Percentiles rank a stretch among this genome's conserved stretches.
These are phyloP conservation scores for Heteromeles arbutifolia DNA, from an alignment of 306 rosid species.

Conservation along the genomic window DNA sequence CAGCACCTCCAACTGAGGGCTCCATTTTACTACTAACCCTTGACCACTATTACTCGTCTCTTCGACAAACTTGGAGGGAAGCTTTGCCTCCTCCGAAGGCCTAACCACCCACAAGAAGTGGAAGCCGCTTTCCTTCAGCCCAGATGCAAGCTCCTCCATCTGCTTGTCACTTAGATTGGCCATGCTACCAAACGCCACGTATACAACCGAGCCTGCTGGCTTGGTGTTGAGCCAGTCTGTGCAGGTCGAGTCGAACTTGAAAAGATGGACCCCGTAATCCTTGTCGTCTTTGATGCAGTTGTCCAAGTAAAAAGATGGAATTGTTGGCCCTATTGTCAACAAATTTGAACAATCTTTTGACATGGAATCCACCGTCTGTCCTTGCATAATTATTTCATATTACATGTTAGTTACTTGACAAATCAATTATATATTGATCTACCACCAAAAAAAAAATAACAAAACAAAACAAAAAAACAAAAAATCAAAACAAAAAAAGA, in stretches of 20 bases:
- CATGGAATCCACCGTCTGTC: slow-evolving; percentile 47
- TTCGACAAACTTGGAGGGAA: slow-evolving; percentile 17
- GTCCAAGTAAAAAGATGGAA: slow-evolving; percentile 47
- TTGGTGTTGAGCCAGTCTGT: slow-evolving; percentile 40
- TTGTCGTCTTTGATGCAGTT: slow-evolving; percentile 32
- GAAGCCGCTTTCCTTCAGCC: slow-evolving; percentile 24
- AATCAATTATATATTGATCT: too few species aligned
- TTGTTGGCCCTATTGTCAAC: slow-evolving; percentile 55
- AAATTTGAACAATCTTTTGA: slow-evolving; percentile 33
- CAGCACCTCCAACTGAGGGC: slow-evolving; percentile 38
- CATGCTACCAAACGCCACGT: slow-evolving; percentile 56
- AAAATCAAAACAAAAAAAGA: too few species aligned
- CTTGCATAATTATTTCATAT: too few species aligned
- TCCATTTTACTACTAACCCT: slow-evolving; percentile 47
- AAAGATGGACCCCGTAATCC: slow-evolving; percentile 38
- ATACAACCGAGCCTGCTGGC: slow-evolving; percentile 36
- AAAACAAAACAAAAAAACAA: too few species aligned
- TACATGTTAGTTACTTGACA: too few species aligned
- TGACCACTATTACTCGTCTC: background rate
- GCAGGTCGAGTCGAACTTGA: slow-evolving; percentile 14
- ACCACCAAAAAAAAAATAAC: too few species aligned
- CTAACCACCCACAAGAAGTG: slow-evolving; percentile 55
- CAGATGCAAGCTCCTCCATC: slow-evolving; percentile 44
- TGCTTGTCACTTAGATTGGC: slow-evolving; percentile 30
- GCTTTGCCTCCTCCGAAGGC: slow-evolving; percentile 20